A percentile compares a stretch with the other conserved stretches of the same genome.
Conservation (phyloP, 306 rosid genomes). For the Senna siamea region DNA sequence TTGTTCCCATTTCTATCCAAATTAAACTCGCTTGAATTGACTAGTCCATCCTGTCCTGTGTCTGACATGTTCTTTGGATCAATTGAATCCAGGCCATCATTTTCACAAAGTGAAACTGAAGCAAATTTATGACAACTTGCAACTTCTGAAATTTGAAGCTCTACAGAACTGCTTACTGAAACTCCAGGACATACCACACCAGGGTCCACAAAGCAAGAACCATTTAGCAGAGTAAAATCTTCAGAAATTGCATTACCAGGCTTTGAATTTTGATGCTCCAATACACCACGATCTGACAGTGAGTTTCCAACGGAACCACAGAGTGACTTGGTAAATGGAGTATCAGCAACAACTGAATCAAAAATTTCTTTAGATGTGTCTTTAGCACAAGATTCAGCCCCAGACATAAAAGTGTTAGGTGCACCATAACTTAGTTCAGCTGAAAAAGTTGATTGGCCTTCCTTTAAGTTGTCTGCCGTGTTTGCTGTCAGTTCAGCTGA, state of each 20-base stretch:
- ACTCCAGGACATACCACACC: constrained; percentile 42
- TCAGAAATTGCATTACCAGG: constrained; percentile 37
- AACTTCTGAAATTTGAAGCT: constrained; percentile 58
- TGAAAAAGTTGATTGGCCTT: constrained; percentile 44
- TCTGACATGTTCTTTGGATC: constrained; percentile 42
- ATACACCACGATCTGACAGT: constrained; percentile 24
- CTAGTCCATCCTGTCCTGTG: constrained; percentile 35
- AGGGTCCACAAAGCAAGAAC: constrained; percentile 41
- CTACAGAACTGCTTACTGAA: constrained; percentile 49
- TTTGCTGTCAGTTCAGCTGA: constrained; percentile 41
- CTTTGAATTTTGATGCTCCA: constrained; percentile 37
- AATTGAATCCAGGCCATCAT: constrained; percentile 47
- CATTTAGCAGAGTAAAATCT: constrained; percentile 36
- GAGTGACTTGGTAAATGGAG: constrained; percentile 26
- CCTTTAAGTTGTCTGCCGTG: constrained; percentile 43
- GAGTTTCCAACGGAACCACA: constrained; percentile 28
- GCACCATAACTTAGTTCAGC: constrained; percentile 36
- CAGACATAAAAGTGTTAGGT: constrained; percentile 29
- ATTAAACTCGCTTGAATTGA: constrained; percentile 43
- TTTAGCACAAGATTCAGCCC: constrained; percentile 38
- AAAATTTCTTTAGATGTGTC: constrained; percentile 9
- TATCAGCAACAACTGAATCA: constrained; percentile 24
- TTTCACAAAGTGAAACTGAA: constrained; percentile 50
- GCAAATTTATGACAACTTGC: constrained; percentile 54
- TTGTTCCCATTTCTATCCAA: constrained; percentile 32